Evolutionary conservation across 2,329 filamentous ascomycete species (phyloP).

Genomic region (Ophiocordyceps camponoti-rufipedis): DNA sequence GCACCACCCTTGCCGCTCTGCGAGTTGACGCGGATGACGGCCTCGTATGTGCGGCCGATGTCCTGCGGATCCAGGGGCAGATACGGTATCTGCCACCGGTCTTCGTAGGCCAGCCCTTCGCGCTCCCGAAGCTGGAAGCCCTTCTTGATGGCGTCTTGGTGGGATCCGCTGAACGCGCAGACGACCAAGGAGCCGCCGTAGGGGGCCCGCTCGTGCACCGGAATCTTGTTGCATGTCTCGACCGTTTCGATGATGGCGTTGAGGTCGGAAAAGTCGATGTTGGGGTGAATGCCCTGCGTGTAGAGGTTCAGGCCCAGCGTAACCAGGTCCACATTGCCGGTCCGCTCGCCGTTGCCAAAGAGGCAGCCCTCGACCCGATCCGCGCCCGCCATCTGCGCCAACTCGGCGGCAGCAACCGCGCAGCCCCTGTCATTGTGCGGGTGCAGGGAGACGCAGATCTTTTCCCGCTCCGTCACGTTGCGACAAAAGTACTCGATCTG

Average conservation of each 20-base stretch:
- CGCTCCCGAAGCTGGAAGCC: slow-evolving; percentile 56
- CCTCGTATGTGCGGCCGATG: slow-evolving; percentile 93
- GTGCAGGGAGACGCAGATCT: slow-evolving; percentile 77
- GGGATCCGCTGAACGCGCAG: slow-evolving; percentile 77
- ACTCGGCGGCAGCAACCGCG: slow-evolving; percentile 72
- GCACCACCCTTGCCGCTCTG: slow-evolving; percentile 89
- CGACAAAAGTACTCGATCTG: slow-evolving; percentile 92
- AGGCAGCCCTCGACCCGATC: slow-evolving; percentile 88
- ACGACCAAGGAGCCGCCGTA: slow-evolving; percentile 88
- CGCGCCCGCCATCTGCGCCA: slow-evolving; percentile 92
- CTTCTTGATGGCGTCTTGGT: slow-evolving; percentile 95
- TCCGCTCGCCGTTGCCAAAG: slow-evolving; percentile 83
- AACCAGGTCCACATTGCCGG: slow-evolving; percentile 88
- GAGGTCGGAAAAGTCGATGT: slow-evolving; percentile 84
- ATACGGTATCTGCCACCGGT: slow-evolving; percentile 73
- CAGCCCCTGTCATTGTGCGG: slow-evolving; percentile 91
- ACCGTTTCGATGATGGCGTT: slow-evolving; percentile 73
- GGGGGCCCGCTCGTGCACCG: slow-evolving; percentile 73
- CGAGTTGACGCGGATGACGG: slow-evolving; percentile 93
- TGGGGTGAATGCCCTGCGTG: slow-evolving; percentile 72
- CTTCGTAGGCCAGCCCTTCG: slow-evolving; percentile 38
- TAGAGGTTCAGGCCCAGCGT: slow-evolving; percentile 88
- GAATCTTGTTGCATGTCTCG: slow-evolving; percentile 87
- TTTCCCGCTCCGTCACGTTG: slow-evolving; percentile 68
- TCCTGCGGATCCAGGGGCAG: slow-evolving; percentile 84